phyloP scores from a whole-genome alignment of 768 basidiomycete species.

The Cantharellus cinnabarinus region DNA sequence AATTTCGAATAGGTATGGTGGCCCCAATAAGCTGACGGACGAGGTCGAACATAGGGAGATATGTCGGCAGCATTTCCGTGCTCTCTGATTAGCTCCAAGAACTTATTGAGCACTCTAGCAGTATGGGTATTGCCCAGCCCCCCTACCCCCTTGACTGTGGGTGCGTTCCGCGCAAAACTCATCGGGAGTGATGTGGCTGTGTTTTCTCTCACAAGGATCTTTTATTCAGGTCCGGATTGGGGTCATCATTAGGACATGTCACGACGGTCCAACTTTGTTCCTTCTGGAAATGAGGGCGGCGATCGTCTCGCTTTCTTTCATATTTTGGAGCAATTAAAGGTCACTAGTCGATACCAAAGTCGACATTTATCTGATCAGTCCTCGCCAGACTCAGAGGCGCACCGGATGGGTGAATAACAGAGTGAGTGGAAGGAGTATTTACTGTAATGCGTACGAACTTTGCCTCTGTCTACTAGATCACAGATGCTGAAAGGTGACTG shows the following conservation, averaged over 20 bases:
- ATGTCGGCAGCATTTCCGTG: no score
- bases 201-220: not conserved
- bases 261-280: not conserved
- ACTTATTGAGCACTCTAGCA: no score
- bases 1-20: no score
- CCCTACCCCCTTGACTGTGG: no score
- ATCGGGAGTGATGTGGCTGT: no score
- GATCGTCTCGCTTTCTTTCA: conserved; percentile 86
- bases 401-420: conserved; percentile 87
- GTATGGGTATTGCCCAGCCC: no score
- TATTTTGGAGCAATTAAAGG: conserved; percentile 75
- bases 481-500: conserved; percentile 58
- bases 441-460: not conserved
- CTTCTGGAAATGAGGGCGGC: not conserved
- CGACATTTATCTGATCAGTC: not conserved
- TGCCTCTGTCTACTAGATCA: conserved; percentile 30
- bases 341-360: conserved; percentile 13
- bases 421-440: conserved; percentile 20
- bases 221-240: not conserved
- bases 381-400: conserved; percentile 70
- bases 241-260: not conserved
- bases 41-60: no score
- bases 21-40: no score
- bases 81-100: no score
- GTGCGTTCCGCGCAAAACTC: no score